Conservation (phyloP, 2,329 filamentous ascomycete species). For the Parascedosporium putredinis region DNA sequence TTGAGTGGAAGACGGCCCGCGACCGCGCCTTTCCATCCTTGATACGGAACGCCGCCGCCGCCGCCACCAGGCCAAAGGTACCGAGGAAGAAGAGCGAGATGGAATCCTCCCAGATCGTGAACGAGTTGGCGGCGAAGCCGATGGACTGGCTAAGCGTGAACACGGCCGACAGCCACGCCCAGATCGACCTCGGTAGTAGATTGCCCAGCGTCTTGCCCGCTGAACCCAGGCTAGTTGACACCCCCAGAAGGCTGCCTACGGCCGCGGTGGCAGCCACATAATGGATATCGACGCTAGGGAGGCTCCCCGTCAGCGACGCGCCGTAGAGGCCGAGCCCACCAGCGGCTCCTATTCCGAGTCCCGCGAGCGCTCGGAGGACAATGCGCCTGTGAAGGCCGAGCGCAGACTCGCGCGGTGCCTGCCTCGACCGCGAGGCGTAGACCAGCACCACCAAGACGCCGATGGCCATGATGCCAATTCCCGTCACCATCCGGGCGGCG, state of each 20-base stretch:
- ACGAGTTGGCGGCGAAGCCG: constrained; percentile 95
- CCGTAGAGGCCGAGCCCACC: constrained; percentile 16
- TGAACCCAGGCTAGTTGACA: constrained; percentile 30
- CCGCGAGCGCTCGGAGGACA: constrained; percentile 24
- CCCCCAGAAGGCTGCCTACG: constrained; percentile 32
- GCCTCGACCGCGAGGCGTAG: constrained; percentile 45
- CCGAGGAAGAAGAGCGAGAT: constrained; percentile 86
- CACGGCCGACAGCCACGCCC: constrained; percentile 76
- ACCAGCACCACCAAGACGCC: constrained; percentile 60
- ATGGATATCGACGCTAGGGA: constrained; percentile 18
- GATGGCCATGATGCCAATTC: constrained; percentile 59
- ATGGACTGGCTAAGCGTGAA: constrained; percentile 82
- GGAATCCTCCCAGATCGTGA: constrained; percentile 96
- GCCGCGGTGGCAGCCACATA: constrained; percentile 26
- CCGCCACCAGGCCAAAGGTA: constrained; percentile 72
- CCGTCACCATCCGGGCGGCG: constrained; percentile 71
- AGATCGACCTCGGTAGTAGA: constrained; percentile 62
- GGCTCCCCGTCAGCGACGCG: constrained; percentile 15
- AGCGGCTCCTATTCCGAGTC: constrained; percentile 23
- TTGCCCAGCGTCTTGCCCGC: constrained; percentile 34
- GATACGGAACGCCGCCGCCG: constrained; percentile 65
- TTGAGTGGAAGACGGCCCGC: constrained; percentile 73
- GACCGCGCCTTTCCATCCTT: constrained; percentile 56
- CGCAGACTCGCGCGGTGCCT: constrained; percentile 15
- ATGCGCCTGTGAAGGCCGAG: constrained; percentile 28